Percentiles rank a stretch among this genome's conserved stretches.
Evolutionary conservation across 164 flowering plant genomes (phyloP).

Genomic region (Cinnamomum chago): DNA sequence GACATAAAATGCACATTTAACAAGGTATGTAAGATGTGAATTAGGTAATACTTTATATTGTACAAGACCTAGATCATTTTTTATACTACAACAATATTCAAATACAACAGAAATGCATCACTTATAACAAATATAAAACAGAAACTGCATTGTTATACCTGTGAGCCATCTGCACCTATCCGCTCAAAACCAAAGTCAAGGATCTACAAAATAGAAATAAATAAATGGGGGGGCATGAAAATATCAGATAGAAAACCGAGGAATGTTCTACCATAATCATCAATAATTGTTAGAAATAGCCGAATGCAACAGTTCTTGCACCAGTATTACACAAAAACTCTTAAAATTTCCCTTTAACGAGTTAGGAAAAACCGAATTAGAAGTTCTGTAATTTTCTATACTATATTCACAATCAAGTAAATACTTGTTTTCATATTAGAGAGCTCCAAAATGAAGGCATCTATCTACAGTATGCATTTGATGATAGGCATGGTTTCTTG

Average conservation of each 20-base stretch:
- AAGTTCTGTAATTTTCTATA: too few relatives aligned
- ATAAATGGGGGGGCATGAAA: neutral
- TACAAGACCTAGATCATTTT: neutral
- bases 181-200: conserved; percentile 94
- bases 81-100: neutral
- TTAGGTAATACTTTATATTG: too few relatives aligned
- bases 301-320: neutral
- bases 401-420: too few relatives aligned
- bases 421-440: too few relatives aligned
- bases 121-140: too few relatives aligned
- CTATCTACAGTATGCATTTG: too few relatives aligned
- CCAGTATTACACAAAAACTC: neutral
- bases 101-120: neutral
- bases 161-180: conserved; percentile 67
- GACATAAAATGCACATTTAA: too few relatives aligned
- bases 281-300: neutral
- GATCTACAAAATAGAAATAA: conserved; percentile 41
- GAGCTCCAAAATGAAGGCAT: too few relatives aligned
- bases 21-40: neutral
- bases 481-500: too few relatives aligned
- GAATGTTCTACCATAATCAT: neutral
- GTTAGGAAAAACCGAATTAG: too few relatives aligned
- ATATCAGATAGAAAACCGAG: neutral
- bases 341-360: too few relatives aligned
- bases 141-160: conserved; percentile 41